phyloP scores from a whole-genome alignment of 2,329 filamentous ascomycete species.

The Rhytidhysteron rufulum region DNA sequence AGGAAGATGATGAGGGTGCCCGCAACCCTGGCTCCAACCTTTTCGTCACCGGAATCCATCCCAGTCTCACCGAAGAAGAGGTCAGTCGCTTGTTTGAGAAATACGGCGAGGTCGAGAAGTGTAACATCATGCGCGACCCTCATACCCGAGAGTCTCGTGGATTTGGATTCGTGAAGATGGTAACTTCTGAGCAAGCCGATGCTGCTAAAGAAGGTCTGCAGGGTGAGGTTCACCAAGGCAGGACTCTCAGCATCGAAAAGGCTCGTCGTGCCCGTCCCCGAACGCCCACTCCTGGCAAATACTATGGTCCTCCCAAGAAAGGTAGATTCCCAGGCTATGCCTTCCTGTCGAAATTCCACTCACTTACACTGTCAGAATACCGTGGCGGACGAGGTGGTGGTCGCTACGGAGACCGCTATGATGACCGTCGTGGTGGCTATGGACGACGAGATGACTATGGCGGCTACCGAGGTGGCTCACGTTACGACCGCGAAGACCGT shows the following conservation, averaged over 20 bases:
- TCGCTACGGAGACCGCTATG: conserved; percentile 47
- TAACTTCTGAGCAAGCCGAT: conserved; percentile 89
- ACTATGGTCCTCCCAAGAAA: conserved; percentile 97
- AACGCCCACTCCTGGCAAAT: conserved; percentile 96
- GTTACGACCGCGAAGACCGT: conserved; percentile 44
- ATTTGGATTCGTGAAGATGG: conserved; percentile 99
- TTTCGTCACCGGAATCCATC: conserved; percentile 97
- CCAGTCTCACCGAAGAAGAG: conserved; percentile 82
- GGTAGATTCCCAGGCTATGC: conserved; percentile 54
- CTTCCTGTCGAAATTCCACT: conserved; percentile 10
- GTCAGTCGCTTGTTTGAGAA: conserved; percentile 96
- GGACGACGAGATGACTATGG: conserved; percentile 50
- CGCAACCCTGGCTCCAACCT: conserved; percentile 95
- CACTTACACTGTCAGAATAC: too few species aligned
- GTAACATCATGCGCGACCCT: conserved; percentile 98
- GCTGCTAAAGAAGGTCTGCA: conserved; percentile 95
- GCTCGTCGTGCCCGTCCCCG: conserved; percentile 90
- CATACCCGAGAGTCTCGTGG: conserved; percentile 98
- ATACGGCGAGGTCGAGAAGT: conserved; percentile 97
- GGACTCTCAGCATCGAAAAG: conserved; percentile 97
- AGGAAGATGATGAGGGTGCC: conserved; percentile 68
- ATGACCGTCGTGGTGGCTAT: conserved; percentile 35
- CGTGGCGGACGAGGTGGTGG: conserved; percentile 45
- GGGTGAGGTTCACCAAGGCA: conserved; percentile 90
- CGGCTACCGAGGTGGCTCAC: conserved; percentile 36